Conservation (phyloP, 345 rosid species). For the Arabidopsis suecica region DNA sequence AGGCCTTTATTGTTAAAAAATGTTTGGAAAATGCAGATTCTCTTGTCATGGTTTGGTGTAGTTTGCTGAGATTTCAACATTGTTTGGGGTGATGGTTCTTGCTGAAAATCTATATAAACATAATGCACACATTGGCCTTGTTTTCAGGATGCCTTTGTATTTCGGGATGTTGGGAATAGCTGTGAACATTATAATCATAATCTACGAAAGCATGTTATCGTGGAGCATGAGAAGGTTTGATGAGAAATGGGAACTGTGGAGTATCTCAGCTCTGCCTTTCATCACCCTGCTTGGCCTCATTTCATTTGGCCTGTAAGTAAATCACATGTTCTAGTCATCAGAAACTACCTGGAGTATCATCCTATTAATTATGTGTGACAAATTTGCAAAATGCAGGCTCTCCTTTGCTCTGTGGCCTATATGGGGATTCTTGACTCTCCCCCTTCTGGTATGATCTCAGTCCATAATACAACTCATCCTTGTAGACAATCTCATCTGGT, state of each 20-base stretch:
- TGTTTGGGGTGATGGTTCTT: conserved; percentile 18
- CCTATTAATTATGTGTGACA: conserved; percentile 13
- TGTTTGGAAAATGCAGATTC: background rate
- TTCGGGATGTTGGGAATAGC: conserved; percentile 74
- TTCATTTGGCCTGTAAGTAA: conserved; percentile 87
- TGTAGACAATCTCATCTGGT: conserved; percentile 15
- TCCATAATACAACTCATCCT: background rate
- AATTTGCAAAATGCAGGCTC: conserved; percentile 56
- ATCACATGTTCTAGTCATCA: background rate
- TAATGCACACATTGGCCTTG: background rate
- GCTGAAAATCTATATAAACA: conserved; percentile 1
- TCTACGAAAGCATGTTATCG: conserved; percentile 74
- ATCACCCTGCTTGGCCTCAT: conserved; percentile 81
- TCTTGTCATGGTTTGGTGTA: background rate
- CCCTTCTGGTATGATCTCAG: conserved; percentile 74
- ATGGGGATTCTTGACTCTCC: conserved; percentile 93
- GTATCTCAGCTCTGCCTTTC: conserved; percentile 78
- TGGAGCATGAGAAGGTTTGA: conserved; percentile 89
- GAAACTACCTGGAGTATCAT: conserved; percentile 12
- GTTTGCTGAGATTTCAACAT: background rate
- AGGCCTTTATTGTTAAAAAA: background rate
- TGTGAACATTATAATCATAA: conserved; percentile 68
- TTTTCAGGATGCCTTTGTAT: conserved; percentile 81
- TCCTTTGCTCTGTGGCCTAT: conserved; percentile 91
- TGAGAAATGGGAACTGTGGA: conserved; percentile 87